These are phyloP conservation scores for Cladosporium sp. DNA, from an alignment of 2,329 filamentous ascomycete species.

Conservation along the genomic window DNA sequence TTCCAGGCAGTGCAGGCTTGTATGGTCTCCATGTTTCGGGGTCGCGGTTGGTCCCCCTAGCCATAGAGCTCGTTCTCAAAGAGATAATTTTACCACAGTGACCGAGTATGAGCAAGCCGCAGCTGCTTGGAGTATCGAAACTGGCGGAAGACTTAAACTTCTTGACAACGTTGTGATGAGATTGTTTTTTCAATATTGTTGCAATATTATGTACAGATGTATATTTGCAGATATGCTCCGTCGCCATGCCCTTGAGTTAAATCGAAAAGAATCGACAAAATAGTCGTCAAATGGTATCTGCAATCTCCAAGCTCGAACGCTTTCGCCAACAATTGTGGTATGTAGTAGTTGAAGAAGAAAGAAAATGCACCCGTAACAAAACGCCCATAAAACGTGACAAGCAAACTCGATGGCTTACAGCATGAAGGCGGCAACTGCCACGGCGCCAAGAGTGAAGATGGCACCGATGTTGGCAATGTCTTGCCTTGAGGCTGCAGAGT, in stretches of 20 bases:
- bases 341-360: background rate
- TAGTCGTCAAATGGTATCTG: constrained; percentile 2
- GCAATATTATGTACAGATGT: background rate
- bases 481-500: constrained; percentile 3
- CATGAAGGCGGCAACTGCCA: constrained; percentile 6
- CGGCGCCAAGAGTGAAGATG: background rate
- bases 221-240: background rate
- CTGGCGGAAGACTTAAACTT: too few relatives aligned
- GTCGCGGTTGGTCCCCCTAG: too few relatives aligned
- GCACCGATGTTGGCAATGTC: background rate
- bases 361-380: background rate
- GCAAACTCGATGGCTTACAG: background rate
- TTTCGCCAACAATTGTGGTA: background rate
- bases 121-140: too few relatives aligned
- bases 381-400: constrained; percentile 8
- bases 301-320: background rate
- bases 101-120: too few relatives aligned
- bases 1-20: too few relatives aligned
- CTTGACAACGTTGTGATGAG: background rate
- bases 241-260: background rate
- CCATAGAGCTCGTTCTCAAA: too few relatives aligned
- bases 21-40: too few relatives aligned
- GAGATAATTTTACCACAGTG: too few relatives aligned
- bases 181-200: background rate
- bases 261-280: background rate